These are phyloP conservation scores for Diplodia corticola DNA, from an alignment of 2,329 filamentous ascomycete genomes.

Conservation along the genomic window DNA sequence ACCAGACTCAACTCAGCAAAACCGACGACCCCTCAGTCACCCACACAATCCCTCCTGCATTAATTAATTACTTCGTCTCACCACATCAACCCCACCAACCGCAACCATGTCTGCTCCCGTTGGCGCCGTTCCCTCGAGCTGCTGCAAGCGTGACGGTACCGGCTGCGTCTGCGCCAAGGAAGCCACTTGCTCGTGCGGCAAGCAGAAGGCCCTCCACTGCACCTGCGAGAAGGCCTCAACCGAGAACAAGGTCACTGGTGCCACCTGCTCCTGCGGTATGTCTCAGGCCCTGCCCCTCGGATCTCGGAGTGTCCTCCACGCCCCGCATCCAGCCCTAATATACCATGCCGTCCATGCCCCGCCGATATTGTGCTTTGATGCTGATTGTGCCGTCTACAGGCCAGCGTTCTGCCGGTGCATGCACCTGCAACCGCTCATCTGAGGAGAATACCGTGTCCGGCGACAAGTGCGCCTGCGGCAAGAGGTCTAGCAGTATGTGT, in stretches of 20 bases:
- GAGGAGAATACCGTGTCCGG: slow-evolving; percentile 68
- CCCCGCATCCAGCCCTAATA: neutral
- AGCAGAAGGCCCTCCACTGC: slow-evolving; percentile 84
- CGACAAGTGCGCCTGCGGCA: slow-evolving; percentile 73
- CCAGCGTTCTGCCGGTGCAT: slow-evolving; percentile 74
- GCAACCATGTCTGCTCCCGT: slow-evolving; percentile 39
- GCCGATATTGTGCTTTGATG: neutral
- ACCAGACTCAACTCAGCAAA: neutral
- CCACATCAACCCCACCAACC: neutral
- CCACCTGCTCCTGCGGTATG: slow-evolving; percentile 79
- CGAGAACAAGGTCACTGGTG: slow-evolving; percentile 73
- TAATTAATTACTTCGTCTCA: neutral
- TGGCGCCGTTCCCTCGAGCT: slow-evolving; percentile 52
- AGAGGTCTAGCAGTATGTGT: slow-evolving; percentile 66
- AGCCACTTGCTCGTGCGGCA: slow-evolving; percentile 81
- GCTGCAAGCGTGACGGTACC: slow-evolving; percentile 60
- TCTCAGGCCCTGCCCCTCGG: slow-evolving; percentile 26
- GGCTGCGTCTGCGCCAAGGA: slow-evolving; percentile 60
- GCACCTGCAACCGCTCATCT: slow-evolving; percentile 73
- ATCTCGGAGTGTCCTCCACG: neutral
- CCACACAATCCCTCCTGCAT: neutral
- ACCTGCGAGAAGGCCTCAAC: slow-evolving; percentile 72
- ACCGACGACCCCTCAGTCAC: neutral
- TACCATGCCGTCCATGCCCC: neutral
- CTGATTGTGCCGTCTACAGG: slow-evolving; percentile 38